Conservation (phyloP, 2,329 filamentous ascomycete species). For the Onygenales sp. region DNA sequence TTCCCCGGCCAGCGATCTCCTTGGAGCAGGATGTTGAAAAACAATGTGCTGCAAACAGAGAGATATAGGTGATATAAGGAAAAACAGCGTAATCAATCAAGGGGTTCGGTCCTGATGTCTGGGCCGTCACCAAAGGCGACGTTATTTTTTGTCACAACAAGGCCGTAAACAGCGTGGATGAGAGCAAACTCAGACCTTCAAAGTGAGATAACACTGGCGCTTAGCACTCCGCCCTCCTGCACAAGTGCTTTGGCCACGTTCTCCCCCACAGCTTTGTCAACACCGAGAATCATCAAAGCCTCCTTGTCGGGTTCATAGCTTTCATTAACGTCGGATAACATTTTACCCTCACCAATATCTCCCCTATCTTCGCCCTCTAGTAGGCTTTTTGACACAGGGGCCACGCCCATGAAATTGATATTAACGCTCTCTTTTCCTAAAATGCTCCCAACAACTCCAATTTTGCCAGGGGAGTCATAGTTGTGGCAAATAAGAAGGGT, state of each 20-base stretch:
- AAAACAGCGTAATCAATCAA: too few species aligned
- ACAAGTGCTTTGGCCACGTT: constrained; percentile 44
- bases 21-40: too few species aligned
- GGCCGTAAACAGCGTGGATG: too few species aligned
- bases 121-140: too few species aligned
- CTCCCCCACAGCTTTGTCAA: constrained; percentile 55
- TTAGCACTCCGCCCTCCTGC: constrained; percentile 42
- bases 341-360: constrained; percentile 14
- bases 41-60: too few species aligned
- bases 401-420: constrained; percentile 71
- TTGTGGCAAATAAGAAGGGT: constrained; percentile 71
- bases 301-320: constrained; percentile 43
- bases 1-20: too few species aligned
- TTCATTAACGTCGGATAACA: constrained; percentile 11
- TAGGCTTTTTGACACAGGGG: constrained; percentile 29
- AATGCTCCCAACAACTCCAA: constrained; percentile 65
- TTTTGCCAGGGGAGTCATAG: constrained; percentile 73
- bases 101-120: too few species aligned
- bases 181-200: constrained; percentile 12
- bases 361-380: constrained; percentile 9
- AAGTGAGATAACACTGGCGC: constrained; percentile 43
- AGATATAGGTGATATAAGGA: too few species aligned
- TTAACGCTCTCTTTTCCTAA: constrained; percentile 65
- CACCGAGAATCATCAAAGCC: constrained; percentile 72
- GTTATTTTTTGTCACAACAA: too few species aligned